Conservation (phyloP, 2,329 filamentous ascomycete species). For the Ophiostoma novo-ulmi region DNA sequence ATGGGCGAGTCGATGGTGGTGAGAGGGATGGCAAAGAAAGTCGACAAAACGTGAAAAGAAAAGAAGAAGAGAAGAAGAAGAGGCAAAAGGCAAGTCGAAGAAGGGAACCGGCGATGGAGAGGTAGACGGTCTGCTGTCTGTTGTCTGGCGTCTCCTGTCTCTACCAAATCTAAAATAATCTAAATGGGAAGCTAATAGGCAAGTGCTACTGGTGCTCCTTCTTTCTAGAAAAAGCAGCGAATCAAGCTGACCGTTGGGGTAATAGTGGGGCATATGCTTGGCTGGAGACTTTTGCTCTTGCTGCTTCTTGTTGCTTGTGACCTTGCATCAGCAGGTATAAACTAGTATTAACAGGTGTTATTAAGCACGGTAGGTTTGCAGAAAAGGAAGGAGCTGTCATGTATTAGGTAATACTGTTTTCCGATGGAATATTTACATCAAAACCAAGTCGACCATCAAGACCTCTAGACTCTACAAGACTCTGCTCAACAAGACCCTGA, state of each 20-base stretch:
- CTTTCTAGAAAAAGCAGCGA: neutral
- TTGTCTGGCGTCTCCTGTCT: neutral
- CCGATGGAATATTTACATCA: too few species aligned
- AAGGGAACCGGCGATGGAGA: conserved; percentile 8
- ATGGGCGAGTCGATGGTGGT: conserved; percentile 22
- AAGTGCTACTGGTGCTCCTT: neutral
- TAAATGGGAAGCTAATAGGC: neutral
- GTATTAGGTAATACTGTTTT: neutral
- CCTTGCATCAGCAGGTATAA: neutral
- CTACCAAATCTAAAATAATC: neutral
- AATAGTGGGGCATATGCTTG: neutral
- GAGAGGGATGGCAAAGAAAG: conserved; percentile 5
- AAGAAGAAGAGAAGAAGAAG: neutral
- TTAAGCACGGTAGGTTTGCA: neutral
- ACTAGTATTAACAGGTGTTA: neutral
- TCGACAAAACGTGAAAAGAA: neutral
- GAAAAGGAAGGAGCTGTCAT: neutral
- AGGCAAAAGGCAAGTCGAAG: neutral
- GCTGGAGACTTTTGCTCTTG: neutral
- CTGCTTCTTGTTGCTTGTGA: neutral
- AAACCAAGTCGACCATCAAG: neutral
- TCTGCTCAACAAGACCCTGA: neutral
- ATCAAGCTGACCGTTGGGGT: neutral
- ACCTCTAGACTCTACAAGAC: neutral
- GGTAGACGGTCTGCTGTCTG: neutral